Evolutionary conservation across 1,284 basidiomycete genomes (phyloP).

Genomic region (Meripilus lineatus): DNA sequence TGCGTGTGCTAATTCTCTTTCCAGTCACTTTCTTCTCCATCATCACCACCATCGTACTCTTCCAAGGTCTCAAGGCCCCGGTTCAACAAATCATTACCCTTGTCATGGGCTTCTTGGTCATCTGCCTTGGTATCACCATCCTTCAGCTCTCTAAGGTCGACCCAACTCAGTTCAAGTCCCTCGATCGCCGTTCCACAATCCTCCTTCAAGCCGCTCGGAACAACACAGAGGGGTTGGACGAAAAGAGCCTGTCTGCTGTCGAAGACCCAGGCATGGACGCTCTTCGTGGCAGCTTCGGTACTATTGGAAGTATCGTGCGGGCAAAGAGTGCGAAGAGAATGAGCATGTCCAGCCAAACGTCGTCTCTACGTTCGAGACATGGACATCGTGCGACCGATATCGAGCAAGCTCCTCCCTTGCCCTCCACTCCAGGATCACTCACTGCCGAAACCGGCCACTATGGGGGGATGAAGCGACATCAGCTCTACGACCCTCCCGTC

Average conservation of each 20-base stretch:
- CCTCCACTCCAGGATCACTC: conserved; percentile 12
- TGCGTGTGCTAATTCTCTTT: conserved; percentile 18
- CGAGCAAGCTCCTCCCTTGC: conserved; percentile 11
- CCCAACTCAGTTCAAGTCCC: conserved; percentile 65
- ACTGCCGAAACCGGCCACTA: conserved; percentile 22
- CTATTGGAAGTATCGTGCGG: conserved; percentile 85
- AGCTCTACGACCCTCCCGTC: conserved; percentile 77
- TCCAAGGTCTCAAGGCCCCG: conserved; percentile 84
- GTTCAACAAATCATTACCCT: conserved; percentile 81
- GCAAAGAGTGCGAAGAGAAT: conserved; percentile 63
- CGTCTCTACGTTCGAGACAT: conserved; percentile 21
- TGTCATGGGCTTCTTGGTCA: conserved; percentile 86
- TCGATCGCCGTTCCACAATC: conserved; percentile 84
- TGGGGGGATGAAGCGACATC: conserved; percentile 61
- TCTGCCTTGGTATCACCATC: conserved; percentile 88
- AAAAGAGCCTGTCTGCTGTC: conserved; percentile 47
- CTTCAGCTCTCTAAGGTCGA: conserved; percentile 96
- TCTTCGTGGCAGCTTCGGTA: conserved; percentile 84
- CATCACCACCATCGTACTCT: conserved; percentile 83
- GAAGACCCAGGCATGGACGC: conserved; percentile 88
- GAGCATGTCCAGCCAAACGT: conserved; percentile 49
- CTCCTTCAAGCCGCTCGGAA: conserved; percentile 73
- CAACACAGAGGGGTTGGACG: conserved; percentile 58
- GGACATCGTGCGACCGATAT: conserved; percentile 12
- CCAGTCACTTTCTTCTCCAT: conserved; percentile 85